A percentile compares a stretch with the other conserved stretches of the same genome.
Conservation (phyloP, 768 basidiomycete species). For the Mycena galericulata region DNA sequence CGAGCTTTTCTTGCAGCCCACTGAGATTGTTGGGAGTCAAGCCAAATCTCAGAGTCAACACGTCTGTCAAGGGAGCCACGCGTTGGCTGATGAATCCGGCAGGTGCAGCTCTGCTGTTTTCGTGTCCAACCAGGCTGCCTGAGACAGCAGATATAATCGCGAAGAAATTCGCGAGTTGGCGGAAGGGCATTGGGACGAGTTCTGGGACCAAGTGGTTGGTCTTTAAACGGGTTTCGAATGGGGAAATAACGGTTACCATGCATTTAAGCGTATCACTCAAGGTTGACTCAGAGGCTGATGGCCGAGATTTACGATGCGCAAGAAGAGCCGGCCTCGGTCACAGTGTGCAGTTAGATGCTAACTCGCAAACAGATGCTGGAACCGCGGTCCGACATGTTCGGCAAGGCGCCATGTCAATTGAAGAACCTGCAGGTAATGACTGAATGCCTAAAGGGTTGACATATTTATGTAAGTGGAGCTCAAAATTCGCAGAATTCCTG, state of each 20-base stretch:
- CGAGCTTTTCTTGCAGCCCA: no score
- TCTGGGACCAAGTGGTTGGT: background rate
- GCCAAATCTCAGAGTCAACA: constrained; percentile 13
- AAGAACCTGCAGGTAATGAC: background rate
- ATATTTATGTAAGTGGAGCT: background rate
- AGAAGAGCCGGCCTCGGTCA: constrained; percentile 2
- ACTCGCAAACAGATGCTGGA: background rate
- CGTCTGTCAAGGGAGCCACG: background rate
- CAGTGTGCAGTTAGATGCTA: background rate
- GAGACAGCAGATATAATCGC: constrained; percentile 1
- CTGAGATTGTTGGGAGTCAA: constrained; percentile 20
- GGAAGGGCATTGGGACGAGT: background rate
- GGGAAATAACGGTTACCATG: constrained; percentile 10
- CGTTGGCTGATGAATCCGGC: constrained; percentile 10
- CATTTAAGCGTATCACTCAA: constrained; percentile 16
- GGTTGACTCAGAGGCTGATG: no score
- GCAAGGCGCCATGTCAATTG: no score
- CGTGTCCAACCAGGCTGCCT: constrained; percentile 9
- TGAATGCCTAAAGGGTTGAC: background rate
- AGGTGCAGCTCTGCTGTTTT: constrained; percentile 8
- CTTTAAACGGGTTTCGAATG: constrained; percentile 8
- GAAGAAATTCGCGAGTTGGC: background rate
- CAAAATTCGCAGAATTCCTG: background rate
- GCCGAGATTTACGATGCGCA: constrained; percentile 10
- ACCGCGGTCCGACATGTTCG: background rate